Evolutionary conservation across 2,329 filamentous ascomycete genomes (phyloP).

Genomic region (Sphaerostilbella broomeana): DNA sequence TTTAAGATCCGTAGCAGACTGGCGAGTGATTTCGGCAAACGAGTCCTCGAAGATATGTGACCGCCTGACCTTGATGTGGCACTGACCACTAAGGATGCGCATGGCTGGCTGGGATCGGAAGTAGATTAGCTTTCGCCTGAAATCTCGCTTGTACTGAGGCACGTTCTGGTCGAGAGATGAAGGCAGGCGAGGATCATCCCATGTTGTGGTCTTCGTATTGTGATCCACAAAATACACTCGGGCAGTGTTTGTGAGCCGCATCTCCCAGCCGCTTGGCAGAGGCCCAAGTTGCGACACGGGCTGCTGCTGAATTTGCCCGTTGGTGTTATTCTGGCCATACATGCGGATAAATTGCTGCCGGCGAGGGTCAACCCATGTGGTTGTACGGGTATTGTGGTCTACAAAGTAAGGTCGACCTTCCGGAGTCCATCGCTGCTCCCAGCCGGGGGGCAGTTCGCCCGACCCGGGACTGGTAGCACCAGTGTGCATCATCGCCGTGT

Average conservation of each 20-base stretch:
- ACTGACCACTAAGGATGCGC: constrained; percentile 91
- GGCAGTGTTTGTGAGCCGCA: constrained; percentile 96
- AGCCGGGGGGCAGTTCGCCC: constrained; percentile 88
- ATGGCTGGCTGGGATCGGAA: constrained; percentile 97
- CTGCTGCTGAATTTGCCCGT: constrained; percentile 89
- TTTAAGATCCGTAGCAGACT: constrained; percentile 92
- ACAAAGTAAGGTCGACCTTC: constrained; percentile 96
- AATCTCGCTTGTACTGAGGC: constrained; percentile 98
- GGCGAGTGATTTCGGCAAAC: constrained; percentile 95
- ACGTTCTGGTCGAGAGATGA: constrained; percentile 97
- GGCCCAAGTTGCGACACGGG: constrained; percentile 95
- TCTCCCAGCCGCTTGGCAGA: constrained; percentile 96
- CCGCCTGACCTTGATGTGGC: constrained; percentile 93
- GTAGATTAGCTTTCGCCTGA: constrained; percentile 95
- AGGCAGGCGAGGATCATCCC: constrained; percentile 92
- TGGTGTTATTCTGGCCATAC: constrained; percentile 86
- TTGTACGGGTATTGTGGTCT: constrained; percentile 95
- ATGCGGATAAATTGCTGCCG: constrained; percentile 97
- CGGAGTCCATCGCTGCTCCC: constrained; percentile 93
- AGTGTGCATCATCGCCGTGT: constrained; percentile 83
- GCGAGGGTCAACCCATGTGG: constrained; percentile 95
- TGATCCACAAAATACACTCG: constrained; percentile 98
- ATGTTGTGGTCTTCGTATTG: constrained; percentile 98
- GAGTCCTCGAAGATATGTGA: constrained; percentile 98
- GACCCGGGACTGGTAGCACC: constrained; percentile 88